phyloP scores from a whole-genome alignment of 495 filamentous ascomycete species.

The Pyronema omphalodes region DNA sequence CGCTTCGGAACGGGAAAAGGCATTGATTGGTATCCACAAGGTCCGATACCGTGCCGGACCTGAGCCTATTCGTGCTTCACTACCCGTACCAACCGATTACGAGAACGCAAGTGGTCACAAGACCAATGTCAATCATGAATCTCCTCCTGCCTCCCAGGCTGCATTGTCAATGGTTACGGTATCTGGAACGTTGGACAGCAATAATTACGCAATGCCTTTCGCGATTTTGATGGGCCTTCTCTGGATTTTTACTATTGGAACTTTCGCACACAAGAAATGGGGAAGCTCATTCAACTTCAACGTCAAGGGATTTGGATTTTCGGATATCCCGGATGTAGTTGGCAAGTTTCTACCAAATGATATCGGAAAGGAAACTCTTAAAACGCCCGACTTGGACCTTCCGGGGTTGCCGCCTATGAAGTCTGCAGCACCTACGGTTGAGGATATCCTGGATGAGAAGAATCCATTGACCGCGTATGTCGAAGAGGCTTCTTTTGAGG shows the following conservation, averaged over 20 bases:
- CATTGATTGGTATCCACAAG: constrained; percentile 18
- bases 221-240: neutral
- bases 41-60: neutral
- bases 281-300: no score
- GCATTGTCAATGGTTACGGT: neutral
- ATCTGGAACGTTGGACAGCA: neutral
- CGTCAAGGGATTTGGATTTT: no score
- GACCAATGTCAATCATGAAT: neutral
- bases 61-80: constrained; percentile 14
- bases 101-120: neutral
- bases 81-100: constrained; percentile 7
- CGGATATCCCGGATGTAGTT: no score
- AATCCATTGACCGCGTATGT: no score
- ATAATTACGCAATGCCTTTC: neutral
- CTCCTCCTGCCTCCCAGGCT: neutral
- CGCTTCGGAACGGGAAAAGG: constrained; percentile 15
- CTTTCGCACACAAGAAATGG: neutral
- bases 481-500: neutral
- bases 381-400: no score
- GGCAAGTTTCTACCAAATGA: no score
- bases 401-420: no score
- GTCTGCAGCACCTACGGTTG: no score
- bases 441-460: no score
- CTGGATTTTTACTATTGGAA: neutral
- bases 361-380: no score